Evolutionary conservation across 2,329 filamentous ascomycete genomes (phyloP), one percentile per base, ranked within the genome.

Genomic region (Arachnomyces sp.): DNA sequence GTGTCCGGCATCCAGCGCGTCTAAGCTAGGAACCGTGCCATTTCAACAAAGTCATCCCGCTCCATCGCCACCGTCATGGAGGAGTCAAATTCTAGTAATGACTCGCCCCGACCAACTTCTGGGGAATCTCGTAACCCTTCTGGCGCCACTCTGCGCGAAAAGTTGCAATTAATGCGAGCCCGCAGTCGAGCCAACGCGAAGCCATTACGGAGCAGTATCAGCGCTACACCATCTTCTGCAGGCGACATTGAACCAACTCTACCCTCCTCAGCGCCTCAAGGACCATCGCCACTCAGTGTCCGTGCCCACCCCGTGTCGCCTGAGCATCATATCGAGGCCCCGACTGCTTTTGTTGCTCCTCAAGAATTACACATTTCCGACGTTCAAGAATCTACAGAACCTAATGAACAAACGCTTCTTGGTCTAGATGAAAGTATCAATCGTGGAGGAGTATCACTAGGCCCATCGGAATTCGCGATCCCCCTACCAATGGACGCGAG

Each of bases 401-500:
- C 38, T 30, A 36, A 43, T 7, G 56, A 60, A 33, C 47, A 58
- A 31, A 29, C 38, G 5, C 5, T 25, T 9, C 5, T 25, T 9
- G 9, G 5, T n/a, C 29, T 40, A 7, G 21, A 40, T 18, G 25
- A 33, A n/a, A 5, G 5, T 25, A 25, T 5, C 9, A 33, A 40
- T 11, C 59, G 55, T 13, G 59, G 59, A 7, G 58, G 59, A 14
- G 49, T 66, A 25, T 48, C 53, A 14, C 57, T 67, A 36, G 62
- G 63, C 2, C 55, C 60, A 8, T 57, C 53, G 9, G 65, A 67
- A 44, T 67, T 62, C 45, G 63, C 61, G 13, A 51, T 67, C 6
- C 56, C 61, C 4, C 57, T 67, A 35, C 62, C 65, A 1, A 66
- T 67, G 62, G 64, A 67, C 44, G 62, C 63, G 15, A 56, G 63